Conservation (phyloP, 495 filamentous ascomycete genomes). For the Thermochaetoides thermophila region DNA sequence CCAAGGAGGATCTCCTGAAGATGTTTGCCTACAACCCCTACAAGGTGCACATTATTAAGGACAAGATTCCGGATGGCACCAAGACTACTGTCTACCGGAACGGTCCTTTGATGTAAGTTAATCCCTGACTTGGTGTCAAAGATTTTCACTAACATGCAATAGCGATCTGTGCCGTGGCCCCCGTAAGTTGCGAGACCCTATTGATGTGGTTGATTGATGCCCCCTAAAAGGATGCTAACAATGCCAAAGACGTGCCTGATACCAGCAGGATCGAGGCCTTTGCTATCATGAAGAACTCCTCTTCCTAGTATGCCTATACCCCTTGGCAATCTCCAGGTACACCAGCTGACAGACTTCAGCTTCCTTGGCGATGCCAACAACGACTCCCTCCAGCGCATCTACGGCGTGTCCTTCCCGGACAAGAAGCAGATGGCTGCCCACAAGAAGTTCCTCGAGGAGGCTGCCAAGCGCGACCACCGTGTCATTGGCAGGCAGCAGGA, state of each 20-base stretch:
- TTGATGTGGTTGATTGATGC: conserved; percentile 10
- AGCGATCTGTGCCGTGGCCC: conserved; percentile 43
- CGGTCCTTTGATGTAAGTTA: conserved; percentile 29
- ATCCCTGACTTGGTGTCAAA: no score
- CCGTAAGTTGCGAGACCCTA: conserved; percentile 9
- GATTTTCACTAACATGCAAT: no score
- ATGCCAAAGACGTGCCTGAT: conserved; percentile 60
- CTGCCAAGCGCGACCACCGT: conserved; percentile 86
- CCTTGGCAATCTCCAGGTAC: no score
- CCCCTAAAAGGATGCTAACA: conserved; percentile 1
- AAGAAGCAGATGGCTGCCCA: conserved; percentile 86
- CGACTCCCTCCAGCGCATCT: conserved; percentile 88
- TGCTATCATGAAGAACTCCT: conserved; percentile 83
- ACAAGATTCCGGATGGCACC: conserved; percentile 77
- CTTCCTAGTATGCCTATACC: conserved; percentile 48
- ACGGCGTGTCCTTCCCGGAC: conserved; percentile 92
- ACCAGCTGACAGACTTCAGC: conserved; percentile 6
- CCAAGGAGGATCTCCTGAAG: conserved; percentile 78
- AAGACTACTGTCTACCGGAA: conserved; percentile 86
- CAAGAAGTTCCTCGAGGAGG: conserved; percentile 86
- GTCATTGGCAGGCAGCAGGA: conserved; percentile 88
- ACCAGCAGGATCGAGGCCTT: conserved; percentile 88
- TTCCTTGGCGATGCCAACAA: conserved; percentile 88
- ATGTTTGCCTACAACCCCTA: conserved; percentile 82
- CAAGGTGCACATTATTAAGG: conserved; percentile 90